phyloP scores from a whole-genome alignment of 768 basidiomycete species.

The Boletus rubroflammeus region DNA sequence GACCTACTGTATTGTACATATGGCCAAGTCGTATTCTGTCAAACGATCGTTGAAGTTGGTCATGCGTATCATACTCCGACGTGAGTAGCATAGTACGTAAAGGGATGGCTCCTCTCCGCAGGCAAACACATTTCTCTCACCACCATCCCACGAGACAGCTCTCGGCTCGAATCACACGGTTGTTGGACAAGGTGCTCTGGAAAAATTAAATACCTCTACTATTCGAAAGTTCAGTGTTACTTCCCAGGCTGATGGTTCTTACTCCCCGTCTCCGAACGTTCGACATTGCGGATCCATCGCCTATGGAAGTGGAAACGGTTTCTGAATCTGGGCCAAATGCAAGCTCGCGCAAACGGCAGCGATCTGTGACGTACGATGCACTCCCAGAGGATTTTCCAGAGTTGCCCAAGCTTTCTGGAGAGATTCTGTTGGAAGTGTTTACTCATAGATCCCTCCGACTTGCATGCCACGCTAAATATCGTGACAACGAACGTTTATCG shows the following conservation, averaged over 20 bases:
- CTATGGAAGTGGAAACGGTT: conserved; percentile 31
- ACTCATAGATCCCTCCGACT: conserved; percentile 64
- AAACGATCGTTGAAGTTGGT: neutral
- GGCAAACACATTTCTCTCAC: conserved; percentile 21
- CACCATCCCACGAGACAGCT: conserved; percentile 15
- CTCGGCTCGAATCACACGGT: conserved; percentile 14
- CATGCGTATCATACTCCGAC: conserved; percentile 14
- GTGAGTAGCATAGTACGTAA: conserved; percentile 17
- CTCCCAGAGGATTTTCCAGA: conserved; percentile 35
- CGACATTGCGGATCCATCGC: conserved; percentile 30
- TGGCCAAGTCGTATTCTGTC: neutral
- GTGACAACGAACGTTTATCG: conserved; percentile 56
- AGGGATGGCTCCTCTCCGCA: conserved; percentile 24
- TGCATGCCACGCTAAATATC: conserved; percentile 38
- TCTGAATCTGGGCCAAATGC: conserved; percentile 26
- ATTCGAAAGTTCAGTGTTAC: conserved; percentile 9
- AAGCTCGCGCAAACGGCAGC: conserved; percentile 37
- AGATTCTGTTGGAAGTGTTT: conserved; percentile 62
- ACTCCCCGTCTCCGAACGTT: conserved; percentile 35
- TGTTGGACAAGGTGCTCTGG: conserved; percentile 14
- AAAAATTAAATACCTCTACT: conserved; percentile 18
- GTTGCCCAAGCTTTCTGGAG: conserved; percentile 49
- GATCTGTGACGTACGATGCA: conserved; percentile 30
- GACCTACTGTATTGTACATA: conserved; percentile 8
- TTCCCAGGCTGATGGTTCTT: conserved; percentile 30